A percentile compares a stretch with the other conserved stretches of the same genome.
These are phyloP conservation scores for Globisporangium spinosum DNA, from an alignment of 352 stramenopile genomes.

Conservation along the genomic window DNA sequence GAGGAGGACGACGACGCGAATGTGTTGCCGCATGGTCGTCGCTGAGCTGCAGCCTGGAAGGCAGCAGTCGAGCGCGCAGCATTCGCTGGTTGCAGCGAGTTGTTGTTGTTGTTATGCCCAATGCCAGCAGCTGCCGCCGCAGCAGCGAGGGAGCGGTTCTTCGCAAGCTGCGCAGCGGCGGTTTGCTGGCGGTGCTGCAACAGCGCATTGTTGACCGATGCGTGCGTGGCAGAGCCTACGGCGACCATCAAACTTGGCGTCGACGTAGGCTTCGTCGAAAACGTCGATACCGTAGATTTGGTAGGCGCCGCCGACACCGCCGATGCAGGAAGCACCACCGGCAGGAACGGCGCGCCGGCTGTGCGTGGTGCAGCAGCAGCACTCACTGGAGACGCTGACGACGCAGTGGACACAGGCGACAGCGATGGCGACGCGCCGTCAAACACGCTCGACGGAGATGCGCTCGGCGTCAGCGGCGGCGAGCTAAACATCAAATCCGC, in stretches of 20 bases:
- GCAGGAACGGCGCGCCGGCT: slow-evolving; percentile 20
- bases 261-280: neutral
- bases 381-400: slow-evolving; percentile 10
- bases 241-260: slow-evolving; percentile 14
- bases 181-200: slow-evolving; percentile 18
- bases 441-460: slow-evolving; percentile 19
- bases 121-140: slow-evolving; percentile 9
- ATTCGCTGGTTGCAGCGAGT: slow-evolving; percentile 6
- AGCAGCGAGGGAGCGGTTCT: slow-evolving; percentile 11
- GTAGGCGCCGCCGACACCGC: slow-evolving; percentile 7
- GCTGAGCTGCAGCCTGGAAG: slow-evolving; percentile 28
- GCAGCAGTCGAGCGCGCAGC: slow-evolving; percentile 22
- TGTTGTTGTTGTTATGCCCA: slow-evolving; percentile 1
- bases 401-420: slow-evolving; percentile 17
- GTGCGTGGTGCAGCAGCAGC: neutral
- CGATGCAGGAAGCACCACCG: slow-evolving; percentile 25
- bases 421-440: slow-evolving; percentile 25
- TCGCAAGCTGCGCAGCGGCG: slow-evolving; percentile 13
- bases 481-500: slow-evolving; percentile 17
- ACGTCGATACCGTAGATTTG: slow-evolving; percentile 6
- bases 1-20: slow-evolving; percentile 41
- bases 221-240: slow-evolving; percentile 5
- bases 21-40: slow-evolving; percentile 47
- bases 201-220: slow-evolving; percentile 4
- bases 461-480: slow-evolving; percentile 13